A percentile compares a stretch with the other conserved stretches of the same genome.
These are phyloP conservation scores for Lunularia cruciata DNA, from an alignment of 225 moss, liverwort and hornwort genomes.

Conservation along the genomic window DNA sequence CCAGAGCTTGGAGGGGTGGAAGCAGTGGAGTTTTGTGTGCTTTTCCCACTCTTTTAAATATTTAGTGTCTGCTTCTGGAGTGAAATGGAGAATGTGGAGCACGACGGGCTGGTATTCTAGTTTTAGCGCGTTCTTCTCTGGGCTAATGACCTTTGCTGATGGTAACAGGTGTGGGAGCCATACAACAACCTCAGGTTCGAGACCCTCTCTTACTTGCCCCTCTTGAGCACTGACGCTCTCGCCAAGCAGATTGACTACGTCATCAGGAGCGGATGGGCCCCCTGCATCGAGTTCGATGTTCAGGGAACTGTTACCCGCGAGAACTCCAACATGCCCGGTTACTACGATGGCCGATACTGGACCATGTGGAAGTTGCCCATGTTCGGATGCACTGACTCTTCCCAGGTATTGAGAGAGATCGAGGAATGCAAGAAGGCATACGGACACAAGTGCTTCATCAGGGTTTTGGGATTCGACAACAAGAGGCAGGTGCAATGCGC, in stretches of 20 bases:
- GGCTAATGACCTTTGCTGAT: neutral
- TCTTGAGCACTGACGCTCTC: constrained; percentile 28
- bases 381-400: constrained; percentile 55
- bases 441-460: constrained; percentile 48
- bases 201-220: constrained; percentile 43
- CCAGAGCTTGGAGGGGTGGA: too few relatives aligned
- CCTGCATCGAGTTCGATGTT: constrained; percentile 43
- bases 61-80: too few relatives aligned
- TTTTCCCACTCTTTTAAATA: too few relatives aligned
- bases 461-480: constrained; percentile 55
- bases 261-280: constrained; percentile 41
- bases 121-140: neutral
- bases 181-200: constrained; percentile 38
- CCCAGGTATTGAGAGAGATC: constrained; percentile 51
- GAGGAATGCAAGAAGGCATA: constrained; percentile 49
- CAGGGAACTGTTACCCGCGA: neutral
- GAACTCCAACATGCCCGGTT: constrained; percentile 36
- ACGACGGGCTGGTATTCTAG: neutral
- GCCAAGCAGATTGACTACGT: constrained; percentile 55
- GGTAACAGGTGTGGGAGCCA: constrained; percentile 38
- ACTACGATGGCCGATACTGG: constrained; percentile 75
- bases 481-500: constrained; percentile 60
- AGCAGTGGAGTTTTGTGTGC: too few relatives aligned
- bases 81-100: neutral
- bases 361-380: constrained; percentile 74